Evolutionary conservation across 495 filamentous ascomycete genomes (phyloP).

Genomic region (Letharia columbiana): DNA sequence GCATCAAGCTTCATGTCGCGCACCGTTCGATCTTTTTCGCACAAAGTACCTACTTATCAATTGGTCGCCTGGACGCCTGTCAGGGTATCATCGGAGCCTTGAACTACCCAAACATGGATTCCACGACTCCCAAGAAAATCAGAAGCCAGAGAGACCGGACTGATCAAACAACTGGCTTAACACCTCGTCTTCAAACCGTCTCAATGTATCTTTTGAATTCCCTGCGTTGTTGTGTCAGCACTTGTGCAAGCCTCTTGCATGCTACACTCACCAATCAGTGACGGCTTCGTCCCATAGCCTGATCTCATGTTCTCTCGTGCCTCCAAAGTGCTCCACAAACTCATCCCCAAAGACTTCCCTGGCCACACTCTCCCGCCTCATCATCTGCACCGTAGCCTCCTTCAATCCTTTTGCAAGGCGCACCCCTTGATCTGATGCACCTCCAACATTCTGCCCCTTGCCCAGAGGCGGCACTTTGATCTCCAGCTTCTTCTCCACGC

Average conservation of each 20-base stretch:
- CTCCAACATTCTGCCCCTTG: slow-evolving; percentile 72
- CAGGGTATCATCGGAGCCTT: not conserved
- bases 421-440: slow-evolving; percentile 46
- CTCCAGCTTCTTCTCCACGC: slow-evolving; percentile 80
- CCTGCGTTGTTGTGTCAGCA: slow-evolving; percentile 32
- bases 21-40: not conserved
- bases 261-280: slow-evolving; percentile 71
- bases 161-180: not conserved
- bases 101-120: not conserved
- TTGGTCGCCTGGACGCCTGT: not conserved
- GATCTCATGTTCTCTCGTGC: slow-evolving; percentile 87
- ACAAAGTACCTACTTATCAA: not conserved
- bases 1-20: too few relatives aligned
- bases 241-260: not conserved
- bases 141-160: not conserved
- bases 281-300: slow-evolving; percentile 90
- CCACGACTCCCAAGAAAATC: not conserved
- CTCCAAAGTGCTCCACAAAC: slow-evolving; percentile 92
- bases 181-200: slow-evolving; percentile 42
- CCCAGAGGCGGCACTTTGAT: slow-evolving; percentile 74
- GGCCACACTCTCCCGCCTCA: slow-evolving; percentile 66
- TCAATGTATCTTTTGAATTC: slow-evolving; percentile 67
- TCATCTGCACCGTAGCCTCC: slow-evolving; percentile 73
- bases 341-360: slow-evolving; percentile 87
- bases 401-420: slow-evolving; percentile 72